Conservation (phyloP, 768 basidiomycete species). For the Guyanaporus albipodus region DNA sequence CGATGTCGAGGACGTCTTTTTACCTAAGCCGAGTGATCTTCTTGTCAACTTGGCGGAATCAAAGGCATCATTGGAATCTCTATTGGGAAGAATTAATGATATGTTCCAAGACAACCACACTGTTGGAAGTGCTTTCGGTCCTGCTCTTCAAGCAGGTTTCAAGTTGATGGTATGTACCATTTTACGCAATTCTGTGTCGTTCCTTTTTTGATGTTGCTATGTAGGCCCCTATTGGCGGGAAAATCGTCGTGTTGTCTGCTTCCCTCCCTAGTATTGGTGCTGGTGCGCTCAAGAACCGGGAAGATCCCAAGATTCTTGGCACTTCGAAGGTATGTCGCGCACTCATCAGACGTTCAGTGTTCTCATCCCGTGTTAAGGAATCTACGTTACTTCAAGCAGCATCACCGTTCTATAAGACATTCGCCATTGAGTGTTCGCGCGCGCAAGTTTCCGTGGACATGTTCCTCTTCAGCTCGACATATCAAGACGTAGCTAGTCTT, state of each 20-base stretch:
- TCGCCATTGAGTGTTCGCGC: conserved; percentile 97
- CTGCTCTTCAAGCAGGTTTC: conserved; percentile 92
- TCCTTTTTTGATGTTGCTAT: conserved; percentile 1
- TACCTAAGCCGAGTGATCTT: conserved; percentile 95
- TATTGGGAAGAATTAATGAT: conserved; percentile 81
- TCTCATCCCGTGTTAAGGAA: conserved; percentile 50
- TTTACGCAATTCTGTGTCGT: not conserved
- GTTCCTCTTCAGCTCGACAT: conserved; percentile 93
- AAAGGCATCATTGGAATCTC: conserved; percentile 69
- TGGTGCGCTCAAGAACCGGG: conserved; percentile 91
- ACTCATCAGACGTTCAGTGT: not conserved
- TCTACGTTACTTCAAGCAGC: conserved; percentile 90
- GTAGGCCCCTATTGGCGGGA: conserved; percentile 89
- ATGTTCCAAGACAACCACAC: conserved; percentile 98
- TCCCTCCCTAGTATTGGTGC: conserved; percentile 84
- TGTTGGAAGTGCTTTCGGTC: conserved; percentile 91
- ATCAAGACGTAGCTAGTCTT: conserved; percentile 93
- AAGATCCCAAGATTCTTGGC: conserved; percentile 94
- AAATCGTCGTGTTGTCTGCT: conserved; percentile 84
- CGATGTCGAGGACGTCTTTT: conserved; percentile 95
- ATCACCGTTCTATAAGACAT: conserved; percentile 95
- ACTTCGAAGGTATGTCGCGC: conserved; percentile 71
- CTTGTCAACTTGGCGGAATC: conserved; percentile 91
- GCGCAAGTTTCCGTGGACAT: conserved; percentile 98
- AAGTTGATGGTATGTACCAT: conserved; percentile 78